phyloP scores from a whole-genome alignment of 176 grass and related monocot genomes.

The Miscanthus lutarioriparius region DNA sequence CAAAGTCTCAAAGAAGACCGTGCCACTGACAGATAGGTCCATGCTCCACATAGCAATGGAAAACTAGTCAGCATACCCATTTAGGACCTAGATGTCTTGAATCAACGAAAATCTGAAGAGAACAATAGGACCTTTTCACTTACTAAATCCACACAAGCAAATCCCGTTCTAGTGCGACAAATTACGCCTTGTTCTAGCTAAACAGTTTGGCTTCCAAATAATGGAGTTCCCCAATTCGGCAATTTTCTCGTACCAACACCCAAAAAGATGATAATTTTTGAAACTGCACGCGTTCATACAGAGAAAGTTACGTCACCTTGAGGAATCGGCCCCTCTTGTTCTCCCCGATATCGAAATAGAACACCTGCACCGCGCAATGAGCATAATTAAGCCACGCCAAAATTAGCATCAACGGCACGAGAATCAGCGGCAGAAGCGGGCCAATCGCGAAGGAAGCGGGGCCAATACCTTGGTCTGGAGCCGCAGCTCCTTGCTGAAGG shows the following conservation, averaged over 20 bases:
- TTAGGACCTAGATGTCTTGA: constrained; percentile 14
- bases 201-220: neutral
- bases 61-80: constrained; percentile 26
- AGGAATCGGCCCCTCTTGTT: constrained; percentile 98
- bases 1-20: constrained; percentile 8
- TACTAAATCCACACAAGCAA: neutral
- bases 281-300: neutral
- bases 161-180: neutral
- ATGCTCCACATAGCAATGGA: neutral
- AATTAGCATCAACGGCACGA: constrained; percentile 3
- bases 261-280: neutral
- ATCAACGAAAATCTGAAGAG: neutral
- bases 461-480: constrained; percentile 77
- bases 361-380: constrained; percentile 52
- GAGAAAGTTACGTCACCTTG: constrained; percentile 55
- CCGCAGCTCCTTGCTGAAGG: constrained; percentile 92
- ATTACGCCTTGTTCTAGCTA: neutral
- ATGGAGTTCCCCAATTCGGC: constrained; percentile 21
- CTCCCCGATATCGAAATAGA: constrained; percentile 95
- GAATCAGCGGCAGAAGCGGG: neutral
- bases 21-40: constrained; percentile 23
- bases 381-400: neutral
- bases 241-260: neutral
- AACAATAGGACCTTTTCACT: neutral
- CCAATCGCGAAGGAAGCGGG: neutral